A percentile compares a stretch with the other conserved stretches of the same genome.
These are phyloP conservation scores for Melanogaster broomeanus DNA, from an alignment of 768 basidiomycete genomes.

Conservation along the genomic window DNA sequence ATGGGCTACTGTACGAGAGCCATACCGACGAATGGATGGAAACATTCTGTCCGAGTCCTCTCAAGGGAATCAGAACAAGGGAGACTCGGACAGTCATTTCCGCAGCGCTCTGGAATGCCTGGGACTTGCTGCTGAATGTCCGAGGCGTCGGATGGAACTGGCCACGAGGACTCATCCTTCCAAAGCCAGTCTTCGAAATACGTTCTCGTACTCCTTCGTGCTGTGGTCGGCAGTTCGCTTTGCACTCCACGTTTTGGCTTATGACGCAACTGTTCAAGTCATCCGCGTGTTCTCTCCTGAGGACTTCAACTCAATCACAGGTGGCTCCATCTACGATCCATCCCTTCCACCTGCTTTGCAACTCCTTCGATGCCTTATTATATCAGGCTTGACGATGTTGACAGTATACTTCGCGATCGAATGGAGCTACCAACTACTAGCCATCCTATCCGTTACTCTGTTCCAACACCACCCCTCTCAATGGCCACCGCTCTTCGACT, in stretches of 20 bases:
- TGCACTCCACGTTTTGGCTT: conserved; percentile 4
- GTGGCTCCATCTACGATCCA: conserved; percentile 40
- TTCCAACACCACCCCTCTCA: conserved; percentile 49
- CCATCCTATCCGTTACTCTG: conserved; percentile 46
- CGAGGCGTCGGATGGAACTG: conserved; percentile 33
- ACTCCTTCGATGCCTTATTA: conserved; percentile 40
- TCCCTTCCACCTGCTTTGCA: conserved; percentile 32
- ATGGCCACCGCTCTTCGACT: conserved; percentile 65
- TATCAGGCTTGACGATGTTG: conserved; percentile 45
- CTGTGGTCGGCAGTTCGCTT: conserved; percentile 6
- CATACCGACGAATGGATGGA: conserved; percentile 15
- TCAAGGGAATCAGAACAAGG: not conserved
- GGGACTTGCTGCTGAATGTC: conserved; percentile 18
- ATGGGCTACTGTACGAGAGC: conserved; percentile 21
- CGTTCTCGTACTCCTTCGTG: conserved; percentile 19
- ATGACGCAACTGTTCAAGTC: conserved; percentile 13
- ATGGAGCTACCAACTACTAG: conserved; percentile 38
- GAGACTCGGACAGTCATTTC: conserved; percentile 2
- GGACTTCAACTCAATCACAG: conserved; percentile 34
- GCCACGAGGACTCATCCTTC: conserved; percentile 11
- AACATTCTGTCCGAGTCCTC: not conserved
- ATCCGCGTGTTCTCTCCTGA: conserved; percentile 36
- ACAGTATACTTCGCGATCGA: conserved; percentile 48
- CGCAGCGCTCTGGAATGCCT: conserved; percentile 24
- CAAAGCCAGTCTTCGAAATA: conserved; percentile 13